Percentiles rank a stretch among this genome's conserved stretches.
Evolutionary conservation across 2,329 filamentous ascomycete genomes (phyloP).

Genomic region (Botrytis tulipae): DNA sequence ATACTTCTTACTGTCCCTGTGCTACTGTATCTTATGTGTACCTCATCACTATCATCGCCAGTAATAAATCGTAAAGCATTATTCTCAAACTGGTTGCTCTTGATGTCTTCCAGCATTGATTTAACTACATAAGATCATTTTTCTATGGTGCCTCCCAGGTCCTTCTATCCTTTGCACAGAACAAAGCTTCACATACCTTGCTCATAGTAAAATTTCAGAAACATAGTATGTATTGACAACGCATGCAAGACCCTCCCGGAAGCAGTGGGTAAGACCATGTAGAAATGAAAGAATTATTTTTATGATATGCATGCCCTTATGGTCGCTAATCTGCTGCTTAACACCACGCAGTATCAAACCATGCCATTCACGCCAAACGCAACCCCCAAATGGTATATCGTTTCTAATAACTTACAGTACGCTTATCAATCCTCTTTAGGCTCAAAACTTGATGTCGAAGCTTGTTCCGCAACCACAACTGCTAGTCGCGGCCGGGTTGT

Average conservation of each 20-base stretch:
- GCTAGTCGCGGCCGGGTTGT: conserved; percentile 87
- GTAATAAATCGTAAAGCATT: not conserved
- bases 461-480: conserved; percentile 97
- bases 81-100: not conserved
- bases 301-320: not conserved
- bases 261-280: not conserved
- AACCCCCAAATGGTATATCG: not conserved
- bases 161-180: too few species aligned
- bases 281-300: not conserved
- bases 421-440: conserved; percentile 36
- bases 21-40: not conserved
- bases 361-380: not conserved
- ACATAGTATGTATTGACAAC: not conserved
- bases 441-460: conserved; percentile 77
- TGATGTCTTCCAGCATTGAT: not conserved
- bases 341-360: not conserved
- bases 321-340: not conserved
- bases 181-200: not conserved
- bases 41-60: not conserved
- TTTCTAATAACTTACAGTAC: conserved; percentile 5
- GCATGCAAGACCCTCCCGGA: not conserved
- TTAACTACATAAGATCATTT: not conserved
- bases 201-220: not conserved
- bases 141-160: not conserved
- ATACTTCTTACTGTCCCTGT: not conserved